A percentile compares a stretch with the other conserved stretches of the same genome.
Conservation (phyloP, 306 rosid species). For the Dalbergia cochinchinensis region DNA sequence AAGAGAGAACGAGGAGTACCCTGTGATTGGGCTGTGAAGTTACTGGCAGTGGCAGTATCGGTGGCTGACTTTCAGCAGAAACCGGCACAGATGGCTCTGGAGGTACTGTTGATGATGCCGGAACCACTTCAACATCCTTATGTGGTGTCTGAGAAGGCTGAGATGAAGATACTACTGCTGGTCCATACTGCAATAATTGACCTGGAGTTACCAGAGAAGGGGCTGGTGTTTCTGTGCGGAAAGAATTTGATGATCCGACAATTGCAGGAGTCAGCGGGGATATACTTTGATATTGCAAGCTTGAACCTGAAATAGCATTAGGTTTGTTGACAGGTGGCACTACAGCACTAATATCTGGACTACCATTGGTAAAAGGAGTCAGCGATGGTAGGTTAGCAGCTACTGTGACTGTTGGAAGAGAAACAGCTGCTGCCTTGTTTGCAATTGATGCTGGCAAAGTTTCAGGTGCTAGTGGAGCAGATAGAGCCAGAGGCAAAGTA, state of each 20-base stretch:
- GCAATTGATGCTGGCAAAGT: slow-evolving; percentile 56
- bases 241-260: slow-evolving; percentile 64
- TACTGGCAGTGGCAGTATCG: slow-evolving; percentile 79
- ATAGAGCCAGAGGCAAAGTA: slow-evolving; percentile 54
- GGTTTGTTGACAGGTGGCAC: slow-evolving; percentile 64
- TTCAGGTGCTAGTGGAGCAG: slow-evolving; percentile 64
- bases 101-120: slow-evolving; percentile 60
- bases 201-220: slow-evolving; percentile 88
- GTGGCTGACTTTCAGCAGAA: slow-evolving; percentile 75
- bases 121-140: slow-evolving; percentile 88
- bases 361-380: slow-evolving; percentile 57
- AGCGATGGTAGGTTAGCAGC: slow-evolving; percentile 57
- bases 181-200: slow-evolving; percentile 77
- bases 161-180: slow-evolving; percentile 59
- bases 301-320: slow-evolving; percentile 58
- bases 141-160: slow-evolving; percentile 67
- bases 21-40: slow-evolving; percentile 58
- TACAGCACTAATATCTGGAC: slow-evolving; percentile 54
- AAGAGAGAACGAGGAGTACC: slow-evolving; percentile 51
- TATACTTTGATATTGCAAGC: slow-evolving; percentile 60
- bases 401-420: slow-evolving; percentile 46
- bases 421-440: slow-evolving; percentile 59
- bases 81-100: slow-evolving; percentile 61
- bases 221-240: slow-evolving; percentile 51
- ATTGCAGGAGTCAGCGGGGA: slow-evolving; percentile 61